Percentiles rank a stretch among this genome's conserved stretches.
Evolutionary conservation across 345 rosid species (phyloP).

Genomic region (rapeseed (Brassica napus)): DNA sequence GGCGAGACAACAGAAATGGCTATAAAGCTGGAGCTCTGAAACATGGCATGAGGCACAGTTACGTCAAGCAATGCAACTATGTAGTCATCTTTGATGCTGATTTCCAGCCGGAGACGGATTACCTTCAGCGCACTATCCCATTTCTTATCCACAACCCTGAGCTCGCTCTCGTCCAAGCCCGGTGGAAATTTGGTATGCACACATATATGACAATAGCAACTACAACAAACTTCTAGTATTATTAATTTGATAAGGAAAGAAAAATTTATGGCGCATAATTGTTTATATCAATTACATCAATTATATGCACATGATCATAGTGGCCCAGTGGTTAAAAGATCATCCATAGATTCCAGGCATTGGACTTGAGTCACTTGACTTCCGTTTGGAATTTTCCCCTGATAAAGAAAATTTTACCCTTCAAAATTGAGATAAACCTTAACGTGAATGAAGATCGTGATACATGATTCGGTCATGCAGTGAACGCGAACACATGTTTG

Average conservation of each 20-base stretch:
- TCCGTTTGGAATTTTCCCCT: not conserved
- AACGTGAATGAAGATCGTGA: not conserved
- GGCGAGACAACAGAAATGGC: slow-evolving; percentile 47
- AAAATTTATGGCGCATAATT: not conserved
- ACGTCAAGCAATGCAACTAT: slow-evolving; percentile 46
- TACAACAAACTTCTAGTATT: not conserved
- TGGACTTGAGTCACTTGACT: not conserved
- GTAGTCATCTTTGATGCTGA: slow-evolving; percentile 56
- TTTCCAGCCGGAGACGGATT: slow-evolving; percentile 52
- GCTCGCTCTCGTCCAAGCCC: slow-evolving; percentile 39
- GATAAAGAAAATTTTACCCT: not conserved
- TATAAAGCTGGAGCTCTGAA: slow-evolving; percentile 58
- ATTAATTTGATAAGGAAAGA: not conserved
- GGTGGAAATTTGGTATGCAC: slow-evolving; percentile 55
- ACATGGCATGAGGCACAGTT: slow-evolving; percentile 52
- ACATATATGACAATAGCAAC: not conserved
- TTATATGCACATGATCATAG: not conserved
- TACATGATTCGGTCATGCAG: slow-evolving; percentile 14
- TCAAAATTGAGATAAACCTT: not conserved
- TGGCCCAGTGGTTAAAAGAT: not conserved
- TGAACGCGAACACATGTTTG: slow-evolving; percentile 34
- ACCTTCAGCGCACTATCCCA: slow-evolving; percentile 45
- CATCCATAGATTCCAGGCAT: not conserved
- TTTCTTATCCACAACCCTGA: slow-evolving; percentile 47
- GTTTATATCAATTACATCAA: not conserved